Base-by-base conservation (phyloP, 2,329 filamentous ascomycete genomes). In the Claviceps purpurea region DNA sequence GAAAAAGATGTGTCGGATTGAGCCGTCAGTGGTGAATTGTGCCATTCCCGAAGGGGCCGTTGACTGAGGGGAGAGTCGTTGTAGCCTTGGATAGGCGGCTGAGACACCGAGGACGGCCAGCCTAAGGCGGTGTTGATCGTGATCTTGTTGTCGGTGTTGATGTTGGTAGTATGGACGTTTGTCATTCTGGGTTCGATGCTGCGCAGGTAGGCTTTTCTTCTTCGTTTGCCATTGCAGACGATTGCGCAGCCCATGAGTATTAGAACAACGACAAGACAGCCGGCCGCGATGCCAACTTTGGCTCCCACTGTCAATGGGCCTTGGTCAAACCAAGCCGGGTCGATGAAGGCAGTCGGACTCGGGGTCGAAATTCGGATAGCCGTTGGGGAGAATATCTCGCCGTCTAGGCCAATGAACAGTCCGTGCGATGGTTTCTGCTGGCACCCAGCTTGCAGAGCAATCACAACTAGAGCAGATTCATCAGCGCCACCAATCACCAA, bases 201-300 rank as follows among this genome's bases (percentile, higher is more conserved):
- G 42, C 68, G 71, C 1, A 84, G 65, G 57, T 73, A 78, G 0
- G 73, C 70, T 20, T 73, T 71, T 49, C 80, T 71, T 13, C 75
- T 70, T 10, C 78, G 74, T 55, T 74, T 79, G 3, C 81, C 81
- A 40, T 72, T 73, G 62, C 74, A 74, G 18, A 84, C 69, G 50
- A 84, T 71, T 52, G 67, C 70, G 60, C 72, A 76, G 10, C 80
- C 80, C 8, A 68, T 56, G 1, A 75, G 13, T 7, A 67, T 61
- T 3, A 84, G 67, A 4, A 81, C 16, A 0, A 77, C 50, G 6
- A 72, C 67, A 0, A 82, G 56, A 0, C 68, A 73, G 5, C 73
- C 79, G 22, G 78, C 68, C 14, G 73, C 76, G 50, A 84, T 77
- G 55, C 79, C 81, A 0, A 81, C 77, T 51, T 79, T 77, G 13